Evolutionary conservation across 805 yeast species (phyloP).

Genomic region (Lipomyces mesembrius): DNA sequence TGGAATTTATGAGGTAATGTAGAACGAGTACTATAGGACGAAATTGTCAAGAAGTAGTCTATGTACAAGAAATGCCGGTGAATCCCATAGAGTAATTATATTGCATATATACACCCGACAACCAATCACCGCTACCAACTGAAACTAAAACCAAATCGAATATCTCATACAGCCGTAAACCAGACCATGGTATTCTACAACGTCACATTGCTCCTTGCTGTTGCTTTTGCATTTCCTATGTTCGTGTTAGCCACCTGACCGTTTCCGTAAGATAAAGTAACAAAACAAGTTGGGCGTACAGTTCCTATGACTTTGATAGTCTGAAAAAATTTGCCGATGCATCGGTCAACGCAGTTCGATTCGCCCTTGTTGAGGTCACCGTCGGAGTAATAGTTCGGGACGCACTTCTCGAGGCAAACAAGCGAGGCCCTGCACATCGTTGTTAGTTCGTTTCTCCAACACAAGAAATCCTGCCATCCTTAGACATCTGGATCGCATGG

Average conservation of each 20-base stretch:
- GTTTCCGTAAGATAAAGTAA: neutral
- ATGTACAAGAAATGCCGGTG: constrained; percentile 1
- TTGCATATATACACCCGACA: neutral
- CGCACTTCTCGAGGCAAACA: constrained; percentile 60
- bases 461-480: neutral
- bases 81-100: neutral
- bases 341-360: constrained; percentile 77
- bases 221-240: constrained; percentile 28
- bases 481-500: neutral
- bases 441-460: neutral
- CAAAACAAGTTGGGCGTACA: constrained; percentile 15
- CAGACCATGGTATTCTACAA: neutral
- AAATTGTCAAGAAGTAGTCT: neutral
- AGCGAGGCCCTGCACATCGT: constrained; percentile 14
- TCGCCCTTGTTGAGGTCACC: constrained; percentile 86
- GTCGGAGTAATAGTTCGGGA: constrained; percentile 85
- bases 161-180: neutral
- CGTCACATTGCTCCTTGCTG: constrained; percentile 12
- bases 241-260: neutral
- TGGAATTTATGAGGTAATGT: neutral
- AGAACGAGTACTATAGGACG: constrained; percentile 3
- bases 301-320: constrained; percentile 31
- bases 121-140: neutral
- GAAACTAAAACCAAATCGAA: neutral
- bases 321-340: constrained; percentile 80